phyloP scores from a whole-genome alignment of 2,329 filamentous ascomycete species.

The Fusarium bactridioides region DNA sequence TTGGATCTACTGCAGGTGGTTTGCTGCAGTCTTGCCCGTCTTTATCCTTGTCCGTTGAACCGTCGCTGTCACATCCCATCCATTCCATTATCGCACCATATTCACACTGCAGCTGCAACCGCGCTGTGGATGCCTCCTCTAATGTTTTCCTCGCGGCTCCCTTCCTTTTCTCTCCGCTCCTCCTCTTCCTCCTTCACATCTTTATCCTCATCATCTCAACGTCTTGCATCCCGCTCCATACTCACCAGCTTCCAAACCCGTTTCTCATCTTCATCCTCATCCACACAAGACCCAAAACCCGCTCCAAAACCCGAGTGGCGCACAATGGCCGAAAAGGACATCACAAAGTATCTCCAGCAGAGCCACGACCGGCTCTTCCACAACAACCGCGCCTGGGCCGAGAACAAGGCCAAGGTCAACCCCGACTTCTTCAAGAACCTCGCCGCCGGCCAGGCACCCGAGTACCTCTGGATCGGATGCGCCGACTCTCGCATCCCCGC shows the following conservation, averaged over 20 bases:
- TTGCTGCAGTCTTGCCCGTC: conserved; percentile 1
- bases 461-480: conserved; percentile 90
- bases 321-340: conserved; percentile 51
- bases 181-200: conserved; percentile 16
- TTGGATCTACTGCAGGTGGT: conserved; percentile 17
- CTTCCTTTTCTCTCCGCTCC: conserved; percentile 21
- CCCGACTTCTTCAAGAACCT: conserved; percentile 72
- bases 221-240: background rate
- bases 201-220: conserved; percentile 2
- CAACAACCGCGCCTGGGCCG: conserved; percentile 73
- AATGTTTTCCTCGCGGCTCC: conserved; percentile 38
- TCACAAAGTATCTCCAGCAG: conserved; percentile 65
- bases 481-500: conserved; percentile 92
- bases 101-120: background rate
- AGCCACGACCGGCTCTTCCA: conserved; percentile 74
- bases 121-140: conserved; percentile 26
- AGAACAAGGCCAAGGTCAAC: conserved; percentile 63
- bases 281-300: conserved; percentile 1
- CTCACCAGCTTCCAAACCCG: conserved; percentile 9
- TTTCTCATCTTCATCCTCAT: background rate
- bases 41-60: conserved; percentile 4
- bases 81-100: conserved; percentile 17
- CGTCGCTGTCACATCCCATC: conserved; percentile 2
- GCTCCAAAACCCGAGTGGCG: conserved; percentile 29
- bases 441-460: conserved; percentile 69